Evolutionary conservation across 1,284 basidiomycete species (phyloP).

Genomic region (Cutaneotrichosporon arboriforme): DNA sequence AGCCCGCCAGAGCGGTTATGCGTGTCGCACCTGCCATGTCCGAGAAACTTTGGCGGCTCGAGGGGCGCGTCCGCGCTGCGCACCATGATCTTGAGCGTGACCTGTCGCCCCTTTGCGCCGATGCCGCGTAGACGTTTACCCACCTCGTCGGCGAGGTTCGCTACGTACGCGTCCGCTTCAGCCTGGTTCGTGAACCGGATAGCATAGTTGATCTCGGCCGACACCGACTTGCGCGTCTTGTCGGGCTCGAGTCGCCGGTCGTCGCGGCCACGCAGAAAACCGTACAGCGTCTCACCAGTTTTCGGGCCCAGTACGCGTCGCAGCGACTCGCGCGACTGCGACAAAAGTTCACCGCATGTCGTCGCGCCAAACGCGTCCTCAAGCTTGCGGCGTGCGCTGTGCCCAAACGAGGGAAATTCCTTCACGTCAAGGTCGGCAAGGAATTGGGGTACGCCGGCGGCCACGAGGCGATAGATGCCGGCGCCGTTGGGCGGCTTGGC

Average conservation of each 20-base stretch:
- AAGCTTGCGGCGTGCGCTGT: constrained; percentile 60
- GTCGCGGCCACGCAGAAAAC: constrained; percentile 77
- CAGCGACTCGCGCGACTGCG: constrained; percentile 59
- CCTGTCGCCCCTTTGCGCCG: constrained; percentile 61
- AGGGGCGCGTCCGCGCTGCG: constrained; percentile 78
- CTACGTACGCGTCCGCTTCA: constrained; percentile 72
- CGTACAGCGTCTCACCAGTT: constrained; percentile 76
- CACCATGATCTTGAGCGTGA: constrained; percentile 85
- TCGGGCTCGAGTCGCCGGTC: constrained; percentile 71
- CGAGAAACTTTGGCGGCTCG: constrained; percentile 95
- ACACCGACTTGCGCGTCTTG: constrained; percentile 78
- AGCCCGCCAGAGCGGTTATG: constrained; percentile 70
- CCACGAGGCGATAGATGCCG: constrained; percentile 60
- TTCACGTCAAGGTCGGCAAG: constrained; percentile 74
- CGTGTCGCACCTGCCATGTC: constrained; percentile 80
- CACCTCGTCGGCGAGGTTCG: constrained; percentile 71
- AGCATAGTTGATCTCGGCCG: constrained; percentile 91
- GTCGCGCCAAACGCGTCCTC: constrained; percentile 68
- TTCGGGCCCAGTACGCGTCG: constrained; percentile 72
- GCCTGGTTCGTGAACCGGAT: constrained; percentile 81
- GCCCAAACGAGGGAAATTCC: constrained; percentile 83
- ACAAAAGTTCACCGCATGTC: constrained; percentile 63
- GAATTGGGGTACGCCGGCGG: constrained; percentile 53
- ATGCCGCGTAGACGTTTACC: constrained; percentile 62
- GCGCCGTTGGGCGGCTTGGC: constrained; percentile 75